A percentile compares a stretch with the other conserved stretches of the same genome.
These are phyloP conservation scores for Fusarium continuum DNA, from an alignment of 2,329 filamentous ascomycete species.

Conservation along the genomic window DNA sequence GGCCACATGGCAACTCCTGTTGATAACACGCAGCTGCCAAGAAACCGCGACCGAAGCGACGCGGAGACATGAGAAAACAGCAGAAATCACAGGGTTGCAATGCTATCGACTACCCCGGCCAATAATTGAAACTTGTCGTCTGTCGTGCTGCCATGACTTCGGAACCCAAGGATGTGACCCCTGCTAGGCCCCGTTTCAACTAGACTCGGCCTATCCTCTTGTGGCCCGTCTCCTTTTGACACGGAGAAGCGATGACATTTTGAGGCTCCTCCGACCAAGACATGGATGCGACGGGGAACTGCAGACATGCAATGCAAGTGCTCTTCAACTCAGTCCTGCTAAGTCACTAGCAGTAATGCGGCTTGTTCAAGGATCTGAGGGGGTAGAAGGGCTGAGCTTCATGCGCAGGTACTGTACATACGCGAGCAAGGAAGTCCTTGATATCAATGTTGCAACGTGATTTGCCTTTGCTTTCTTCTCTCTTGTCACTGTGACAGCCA, in stretches of 20 bases:
- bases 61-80: constrained; percentile 7
- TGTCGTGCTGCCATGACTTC: constrained; percentile 29
- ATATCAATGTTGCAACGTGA: constrained; percentile 24
- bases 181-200: constrained; percentile 30
- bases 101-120: constrained; percentile 19
- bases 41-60: constrained; percentile 7
- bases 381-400: not conserved
- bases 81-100: constrained; percentile 26
- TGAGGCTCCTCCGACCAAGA: constrained; percentile 34
- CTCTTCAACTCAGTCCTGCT: too few relatives aligned
- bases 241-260: constrained; percentile 20
- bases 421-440: constrained; percentile 35
- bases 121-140: constrained; percentile 21
- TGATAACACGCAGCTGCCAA: constrained; percentile 8
- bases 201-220: constrained; percentile 30
- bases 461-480: constrained; percentile 12
- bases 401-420: too few relatives aligned
- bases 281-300: constrained; percentile 35
- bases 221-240: constrained; percentile 14
- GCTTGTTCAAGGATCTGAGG: not conserved
- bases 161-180: constrained; percentile 10
- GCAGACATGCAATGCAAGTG: constrained; percentile 6
- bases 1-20: not conserved
- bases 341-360: too few relatives aligned
- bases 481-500: not conserved